Evolutionary conservation across 306 rosid species (phyloP).

Genomic region (Prinsepia uniflora): DNA sequence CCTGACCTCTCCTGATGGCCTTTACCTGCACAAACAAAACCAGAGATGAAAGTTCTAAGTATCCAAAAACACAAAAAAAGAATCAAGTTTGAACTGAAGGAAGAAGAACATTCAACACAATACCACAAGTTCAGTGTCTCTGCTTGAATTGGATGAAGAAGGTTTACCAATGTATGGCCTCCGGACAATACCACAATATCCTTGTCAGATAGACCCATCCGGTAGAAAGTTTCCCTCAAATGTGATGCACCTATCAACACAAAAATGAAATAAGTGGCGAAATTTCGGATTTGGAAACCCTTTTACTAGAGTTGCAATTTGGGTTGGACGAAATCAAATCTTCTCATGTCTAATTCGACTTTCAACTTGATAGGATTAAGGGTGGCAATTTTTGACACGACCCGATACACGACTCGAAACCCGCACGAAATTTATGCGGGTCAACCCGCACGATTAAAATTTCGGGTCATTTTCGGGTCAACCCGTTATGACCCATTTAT

Average conservation of each 20-base stretch:
- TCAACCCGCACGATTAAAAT: too few species aligned
- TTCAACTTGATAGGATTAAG: too few species aligned
- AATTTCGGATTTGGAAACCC: background rate
- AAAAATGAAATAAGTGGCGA: background rate
- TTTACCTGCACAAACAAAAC: constrained; percentile 48
- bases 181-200: constrained; percentile 91
- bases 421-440: too few species aligned
- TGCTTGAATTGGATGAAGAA: background rate
- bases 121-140: background rate
- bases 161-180: constrained; percentile 77
- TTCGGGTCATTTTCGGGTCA: too few species aligned
- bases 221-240: constrained; percentile 57
- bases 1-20: constrained; percentile 75
- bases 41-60: background rate
- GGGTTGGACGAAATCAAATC: too few species aligned
- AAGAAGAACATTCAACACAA: too few species aligned
- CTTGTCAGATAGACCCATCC: constrained; percentile 68
- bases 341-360: too few species aligned
- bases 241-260: constrained; percentile 57
- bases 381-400: too few species aligned
- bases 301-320: too few species aligned
- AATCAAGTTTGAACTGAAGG: background rate
- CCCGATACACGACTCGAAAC: too few species aligned
- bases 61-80: too few species aligned
- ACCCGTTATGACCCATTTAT: too few species aligned